phyloP scores from a whole-genome alignment of 148 eudicot genomes.

The Camellia granthamiana region DNA sequence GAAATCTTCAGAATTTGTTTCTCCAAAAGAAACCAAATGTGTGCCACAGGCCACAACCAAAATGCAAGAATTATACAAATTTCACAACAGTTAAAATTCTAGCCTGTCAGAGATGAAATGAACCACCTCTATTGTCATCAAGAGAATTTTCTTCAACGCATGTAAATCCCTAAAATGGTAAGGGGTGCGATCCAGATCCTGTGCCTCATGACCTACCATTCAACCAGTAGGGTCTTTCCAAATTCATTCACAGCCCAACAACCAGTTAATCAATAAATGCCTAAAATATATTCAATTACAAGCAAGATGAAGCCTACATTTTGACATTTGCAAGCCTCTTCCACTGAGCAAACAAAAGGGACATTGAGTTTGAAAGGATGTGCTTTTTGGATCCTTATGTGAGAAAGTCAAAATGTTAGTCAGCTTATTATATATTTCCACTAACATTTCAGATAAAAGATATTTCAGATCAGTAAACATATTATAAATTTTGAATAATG shows the following conservation, averaged over 20 bases:
- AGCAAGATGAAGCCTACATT: neutral
- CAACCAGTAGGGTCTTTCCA: neutral
- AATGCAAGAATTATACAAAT: neutral
- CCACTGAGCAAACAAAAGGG: neutral
- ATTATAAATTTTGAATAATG: too few relatives aligned
- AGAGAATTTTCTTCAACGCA: neutral
- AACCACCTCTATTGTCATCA: neutral
- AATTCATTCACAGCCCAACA: too few relatives aligned
- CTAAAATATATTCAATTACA: neutral
- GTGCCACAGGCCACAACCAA: neutral
- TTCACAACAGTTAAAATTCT: neutral
- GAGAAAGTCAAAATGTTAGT: too few relatives aligned
- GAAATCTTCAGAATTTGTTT: neutral
- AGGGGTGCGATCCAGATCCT: neutral
- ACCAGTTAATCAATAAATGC: neutral
- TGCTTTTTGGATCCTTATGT: too few relatives aligned
- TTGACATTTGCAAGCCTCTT: neutral
- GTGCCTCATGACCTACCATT: neutral
- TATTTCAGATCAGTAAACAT: too few relatives aligned
- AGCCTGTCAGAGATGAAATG: neutral
- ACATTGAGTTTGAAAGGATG: too few relatives aligned
- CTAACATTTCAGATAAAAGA: too few relatives aligned
- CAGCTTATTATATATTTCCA: too few relatives aligned
- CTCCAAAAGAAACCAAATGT: neutral
- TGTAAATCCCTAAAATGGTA: neutral